phyloP scores from a whole-genome alignment of 371 early-diverging fungal genomes.

The Mucor piriformis region DNA sequence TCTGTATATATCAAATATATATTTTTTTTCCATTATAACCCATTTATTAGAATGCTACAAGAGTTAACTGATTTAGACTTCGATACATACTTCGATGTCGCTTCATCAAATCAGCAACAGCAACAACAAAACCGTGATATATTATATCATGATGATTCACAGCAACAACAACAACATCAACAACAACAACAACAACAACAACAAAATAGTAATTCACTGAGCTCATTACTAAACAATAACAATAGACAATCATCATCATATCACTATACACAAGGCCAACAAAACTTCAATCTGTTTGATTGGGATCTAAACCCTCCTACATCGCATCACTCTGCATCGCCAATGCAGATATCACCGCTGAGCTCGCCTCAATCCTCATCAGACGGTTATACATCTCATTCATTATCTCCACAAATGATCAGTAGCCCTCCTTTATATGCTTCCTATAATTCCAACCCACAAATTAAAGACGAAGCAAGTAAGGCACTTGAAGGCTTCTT shows the following conservation, averaged over 20 bases:
- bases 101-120: conserved; percentile 24
- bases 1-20: background rate
- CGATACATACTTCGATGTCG: conserved; percentile 30
- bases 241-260: conserved; percentile 1
- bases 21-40: background rate
- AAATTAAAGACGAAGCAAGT: conserved; percentile 18
- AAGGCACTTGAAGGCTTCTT: conserved; percentile 21
- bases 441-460: background rate
- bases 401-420: conserved; percentile 19
- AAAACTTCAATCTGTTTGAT: conserved; percentile 15
- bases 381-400: conserved; percentile 25
- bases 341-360: conserved; percentile 20
- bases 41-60: conserved; percentile 24
- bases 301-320: conserved; percentile 16
- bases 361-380: conserved; percentile 28
- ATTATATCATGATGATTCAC: conserved; percentile 21
- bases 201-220: conserved; percentile 2
- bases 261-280: conserved; percentile 5
- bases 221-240: background rate
- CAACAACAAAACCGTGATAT: conserved; percentile 20
- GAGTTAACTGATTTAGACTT: conserved; percentile 32
- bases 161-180: conserved; percentile 4
- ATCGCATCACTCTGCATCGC: background rate
- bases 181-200: conserved; percentile 3
- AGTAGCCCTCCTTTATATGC: conserved; percentile 15